Evolutionary conservation across 2,329 filamentous ascomycete genomes (phyloP).

Genomic region (Talaromyces pinophilus): DNA sequence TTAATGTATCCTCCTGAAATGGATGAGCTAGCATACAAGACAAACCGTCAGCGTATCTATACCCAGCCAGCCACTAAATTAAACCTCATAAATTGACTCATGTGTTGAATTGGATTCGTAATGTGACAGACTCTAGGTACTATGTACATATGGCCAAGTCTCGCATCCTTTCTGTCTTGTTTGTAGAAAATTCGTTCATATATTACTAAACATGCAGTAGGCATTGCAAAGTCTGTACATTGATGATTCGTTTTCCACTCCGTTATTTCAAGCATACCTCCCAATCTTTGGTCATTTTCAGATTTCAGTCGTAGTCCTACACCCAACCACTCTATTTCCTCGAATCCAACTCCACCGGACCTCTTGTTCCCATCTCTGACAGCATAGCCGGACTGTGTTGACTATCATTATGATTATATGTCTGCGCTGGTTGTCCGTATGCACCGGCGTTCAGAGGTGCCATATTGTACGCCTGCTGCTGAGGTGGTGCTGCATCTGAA

Average conservation of each 20-base stretch:
- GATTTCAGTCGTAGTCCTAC: background rate
- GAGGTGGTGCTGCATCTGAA: background rate
- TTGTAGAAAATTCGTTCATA: background rate
- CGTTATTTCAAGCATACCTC: background rate
- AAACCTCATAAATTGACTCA: background rate
- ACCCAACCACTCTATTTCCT: constrained; percentile 1
- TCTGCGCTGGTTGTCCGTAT: background rate
- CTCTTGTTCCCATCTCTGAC: constrained; percentile 13
- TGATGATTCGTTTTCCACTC: background rate
- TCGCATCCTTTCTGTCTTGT: background rate
- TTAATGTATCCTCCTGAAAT: background rate
- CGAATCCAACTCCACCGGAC: constrained; percentile 16
- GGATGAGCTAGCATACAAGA: background rate
- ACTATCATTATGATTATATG: background rate
- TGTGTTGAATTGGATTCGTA: background rate
- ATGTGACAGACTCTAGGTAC: background rate
- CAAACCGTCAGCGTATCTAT: background rate
- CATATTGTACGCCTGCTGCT: constrained; percentile 6
- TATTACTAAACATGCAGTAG: background rate
- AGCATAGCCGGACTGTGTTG: background rate
- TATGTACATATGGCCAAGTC: background rate
- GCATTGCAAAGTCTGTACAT: background rate
- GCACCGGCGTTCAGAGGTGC: background rate
- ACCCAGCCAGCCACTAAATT: background rate
- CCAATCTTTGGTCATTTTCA: background rate